A percentile compares a stretch with the other conserved stretches of the same genome.
Evolutionary conservation across 768 basidiomycete genomes (phyloP).

Genomic region (Psilocybe tampanensis): DNA sequence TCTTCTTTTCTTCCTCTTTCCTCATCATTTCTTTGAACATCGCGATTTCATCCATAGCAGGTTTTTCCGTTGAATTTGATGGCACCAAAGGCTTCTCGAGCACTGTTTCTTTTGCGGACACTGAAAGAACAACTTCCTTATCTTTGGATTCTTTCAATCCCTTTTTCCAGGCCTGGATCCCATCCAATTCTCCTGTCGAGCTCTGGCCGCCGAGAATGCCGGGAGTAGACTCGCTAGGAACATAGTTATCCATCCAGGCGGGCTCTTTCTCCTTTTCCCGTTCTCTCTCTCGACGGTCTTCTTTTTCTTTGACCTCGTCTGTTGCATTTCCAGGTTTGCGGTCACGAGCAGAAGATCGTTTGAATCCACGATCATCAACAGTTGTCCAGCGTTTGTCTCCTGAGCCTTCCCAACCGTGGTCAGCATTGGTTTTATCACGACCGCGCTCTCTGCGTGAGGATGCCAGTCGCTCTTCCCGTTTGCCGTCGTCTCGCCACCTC

Average conservation of each 20-base stretch:
- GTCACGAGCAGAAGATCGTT: conserved; percentile 62
- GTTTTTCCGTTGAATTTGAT: conserved; percentile 21
- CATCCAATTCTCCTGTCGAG: conserved; percentile 70
- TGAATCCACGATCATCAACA: conserved; percentile 72
- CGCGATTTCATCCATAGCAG: conserved; percentile 77
- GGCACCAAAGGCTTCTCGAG: background rate
- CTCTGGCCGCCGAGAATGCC: conserved; percentile 68
- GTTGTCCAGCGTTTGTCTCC: conserved; percentile 59
- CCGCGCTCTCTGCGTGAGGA: conserved; percentile 54
- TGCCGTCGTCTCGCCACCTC: conserved; percentile 83
- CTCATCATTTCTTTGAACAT: conserved; percentile 85
- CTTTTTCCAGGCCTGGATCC: conserved; percentile 88
- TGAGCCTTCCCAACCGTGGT: conserved; percentile 46
- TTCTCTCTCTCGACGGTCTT: conserved; percentile 52
- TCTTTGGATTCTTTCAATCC: conserved; percentile 57
- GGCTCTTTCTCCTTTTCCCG: conserved; percentile 83
- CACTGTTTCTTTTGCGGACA: conserved; percentile 6
- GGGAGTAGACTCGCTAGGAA: conserved; percentile 56
- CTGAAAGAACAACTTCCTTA: conserved; percentile 13
- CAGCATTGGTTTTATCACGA: conserved; percentile 43
- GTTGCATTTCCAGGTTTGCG: conserved; percentile 40
- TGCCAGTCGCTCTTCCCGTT: conserved; percentile 74
- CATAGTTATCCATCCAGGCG: conserved; percentile 91
- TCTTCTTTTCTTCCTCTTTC: conserved; percentile 51
- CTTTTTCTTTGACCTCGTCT: conserved; percentile 50